These are phyloP conservation scores for Lepidopterella palustris DNA, from an alignment of 495 filamentous ascomycete species.

Conservation along the genomic window DNA sequence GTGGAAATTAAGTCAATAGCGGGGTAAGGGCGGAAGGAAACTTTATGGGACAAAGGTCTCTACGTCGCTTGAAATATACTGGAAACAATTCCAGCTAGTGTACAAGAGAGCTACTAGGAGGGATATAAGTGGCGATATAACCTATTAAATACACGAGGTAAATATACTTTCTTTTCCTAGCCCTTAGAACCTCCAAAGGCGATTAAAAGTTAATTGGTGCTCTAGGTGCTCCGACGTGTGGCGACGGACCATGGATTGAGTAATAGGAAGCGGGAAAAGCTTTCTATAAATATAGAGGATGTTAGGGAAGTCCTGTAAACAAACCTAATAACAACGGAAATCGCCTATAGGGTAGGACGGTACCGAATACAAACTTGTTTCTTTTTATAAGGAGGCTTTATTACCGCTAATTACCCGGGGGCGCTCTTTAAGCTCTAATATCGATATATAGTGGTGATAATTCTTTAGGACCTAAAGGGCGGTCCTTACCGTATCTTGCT, in stretches of 20 bases:
- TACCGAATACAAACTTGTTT: constrained; percentile 10
- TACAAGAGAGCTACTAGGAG: not conserved
- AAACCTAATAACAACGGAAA: constrained; percentile 29
- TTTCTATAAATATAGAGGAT: constrained; percentile 30
- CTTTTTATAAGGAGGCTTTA: constrained; percentile 23
- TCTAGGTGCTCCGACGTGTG: not conserved
- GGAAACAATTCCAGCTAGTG: not conserved
- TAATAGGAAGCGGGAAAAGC: constrained; percentile 28
- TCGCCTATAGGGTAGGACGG: constrained; percentile 31
- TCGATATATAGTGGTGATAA: constrained; percentile 27
- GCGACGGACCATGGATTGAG: constrained; percentile 25
- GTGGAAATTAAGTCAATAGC: not conserved
- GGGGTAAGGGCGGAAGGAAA: not conserved
- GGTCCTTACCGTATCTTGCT: constrained; percentile 32
- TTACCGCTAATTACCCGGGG: constrained; percentile 29
- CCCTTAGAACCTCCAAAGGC: not conserved
- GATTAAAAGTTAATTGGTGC: not conserved
- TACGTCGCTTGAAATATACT: not conserved
- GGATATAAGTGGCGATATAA: not conserved
- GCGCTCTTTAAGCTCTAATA: constrained; percentile 31
- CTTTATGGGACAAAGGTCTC: not conserved
- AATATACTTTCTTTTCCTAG: too few species aligned
- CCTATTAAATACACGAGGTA: not conserved
- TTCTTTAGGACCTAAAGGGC: constrained; percentile 33
- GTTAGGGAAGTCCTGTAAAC: constrained; percentile 29